phyloP scores from a whole-genome alignment of 108 stramenopile species.

The Conticribra weissflogii region DNA sequence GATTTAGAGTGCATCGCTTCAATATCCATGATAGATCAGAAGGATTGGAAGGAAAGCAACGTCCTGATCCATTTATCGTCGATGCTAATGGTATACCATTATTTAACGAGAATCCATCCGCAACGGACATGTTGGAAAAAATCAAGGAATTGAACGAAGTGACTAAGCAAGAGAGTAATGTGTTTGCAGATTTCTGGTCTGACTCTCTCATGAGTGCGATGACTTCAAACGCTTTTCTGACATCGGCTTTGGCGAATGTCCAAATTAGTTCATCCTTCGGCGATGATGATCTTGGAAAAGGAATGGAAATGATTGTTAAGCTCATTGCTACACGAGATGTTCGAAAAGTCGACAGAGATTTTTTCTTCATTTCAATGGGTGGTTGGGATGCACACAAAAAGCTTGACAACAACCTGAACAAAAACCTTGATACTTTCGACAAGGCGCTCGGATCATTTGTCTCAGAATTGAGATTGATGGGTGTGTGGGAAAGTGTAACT shows the following conservation, averaged over 20 bases:
- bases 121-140: slow-evolving; percentile 22
- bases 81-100: slow-evolving; percentile 24
- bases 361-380: slow-evolving; percentile 60
- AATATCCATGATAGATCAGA: slow-evolving; percentile 31
- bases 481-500: slow-evolving; percentile 64
- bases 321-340: slow-evolving; percentile 53
- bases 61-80: slow-evolving; percentile 24
- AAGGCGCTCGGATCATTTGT: slow-evolving; percentile 49
- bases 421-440: slow-evolving; percentile 49
- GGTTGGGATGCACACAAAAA: slow-evolving; percentile 71
- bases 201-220: slow-evolving; percentile 39
- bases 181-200: slow-evolving; percentile 66
- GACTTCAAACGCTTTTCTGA: slow-evolving; percentile 29
- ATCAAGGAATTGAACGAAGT: slow-evolving; percentile 45
- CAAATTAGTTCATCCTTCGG: slow-evolving; percentile 13
- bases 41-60: slow-evolving; percentile 26
- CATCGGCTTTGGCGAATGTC: slow-evolving; percentile 12
- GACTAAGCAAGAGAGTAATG: slow-evolving; percentile 29
- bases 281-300: slow-evolving; percentile 22
- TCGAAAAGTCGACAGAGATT: slow-evolving; percentile 58
- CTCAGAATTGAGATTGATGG: slow-evolving; percentile 59
- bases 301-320: slow-evolving; percentile 49
- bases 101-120: slow-evolving; percentile 34
- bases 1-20: slow-evolving; percentile 28
- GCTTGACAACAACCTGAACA: slow-evolving; percentile 16